Evolutionary conservation across 192 early-diverging fungal genomes (phyloP).

Genomic region (Funneliformis geosporum): DNA sequence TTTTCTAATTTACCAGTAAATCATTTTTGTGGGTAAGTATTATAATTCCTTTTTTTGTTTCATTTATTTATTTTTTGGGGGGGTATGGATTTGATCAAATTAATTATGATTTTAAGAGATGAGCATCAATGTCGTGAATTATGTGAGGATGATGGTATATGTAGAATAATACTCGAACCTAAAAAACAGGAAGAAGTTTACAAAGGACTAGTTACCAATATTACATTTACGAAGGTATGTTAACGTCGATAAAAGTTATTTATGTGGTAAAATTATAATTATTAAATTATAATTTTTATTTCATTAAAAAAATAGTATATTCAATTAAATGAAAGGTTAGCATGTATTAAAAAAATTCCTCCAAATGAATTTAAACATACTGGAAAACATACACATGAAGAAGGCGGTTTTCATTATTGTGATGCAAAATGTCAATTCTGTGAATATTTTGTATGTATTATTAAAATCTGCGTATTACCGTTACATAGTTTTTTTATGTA

Average conservation of each 20-base stretch:
- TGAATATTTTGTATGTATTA: slow-evolving; percentile 4
- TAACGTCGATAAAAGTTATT: too few relatives aligned
- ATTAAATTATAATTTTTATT: neutral
- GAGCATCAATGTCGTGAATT: slow-evolving; percentile 33
- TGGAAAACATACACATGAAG: slow-evolving; percentile 24
- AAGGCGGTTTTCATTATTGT: slow-evolving; percentile 20
- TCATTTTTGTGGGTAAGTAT: slow-evolving; percentile 30
- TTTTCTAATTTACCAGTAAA: neutral
- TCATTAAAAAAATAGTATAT: slow-evolving; percentile 7
- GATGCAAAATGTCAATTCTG: slow-evolving; percentile 18
- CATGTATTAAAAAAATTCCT: slow-evolving; percentile 28
- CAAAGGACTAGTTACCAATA: neutral
- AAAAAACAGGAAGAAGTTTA: slow-evolving; percentile 17
- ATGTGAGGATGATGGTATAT: slow-evolving; percentile 30
- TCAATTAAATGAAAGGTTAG: slow-evolving; percentile 21
- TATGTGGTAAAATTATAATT: too few relatives aligned
- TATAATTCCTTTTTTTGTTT: neutral
- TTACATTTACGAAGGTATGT: slow-evolving; percentile 7
- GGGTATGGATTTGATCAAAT: neutral
- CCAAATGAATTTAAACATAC: slow-evolving; percentile 20
- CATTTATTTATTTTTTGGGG: neutral
- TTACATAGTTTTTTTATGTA: neutral
- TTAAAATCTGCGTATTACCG: neutral
- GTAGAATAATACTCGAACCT: slow-evolving; percentile 21
- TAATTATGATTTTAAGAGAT: slow-evolving; percentile 14